Evolutionary conservation across 1,284 basidiomycete species (phyloP).

Genomic region (Vanrija sp.): DNA sequence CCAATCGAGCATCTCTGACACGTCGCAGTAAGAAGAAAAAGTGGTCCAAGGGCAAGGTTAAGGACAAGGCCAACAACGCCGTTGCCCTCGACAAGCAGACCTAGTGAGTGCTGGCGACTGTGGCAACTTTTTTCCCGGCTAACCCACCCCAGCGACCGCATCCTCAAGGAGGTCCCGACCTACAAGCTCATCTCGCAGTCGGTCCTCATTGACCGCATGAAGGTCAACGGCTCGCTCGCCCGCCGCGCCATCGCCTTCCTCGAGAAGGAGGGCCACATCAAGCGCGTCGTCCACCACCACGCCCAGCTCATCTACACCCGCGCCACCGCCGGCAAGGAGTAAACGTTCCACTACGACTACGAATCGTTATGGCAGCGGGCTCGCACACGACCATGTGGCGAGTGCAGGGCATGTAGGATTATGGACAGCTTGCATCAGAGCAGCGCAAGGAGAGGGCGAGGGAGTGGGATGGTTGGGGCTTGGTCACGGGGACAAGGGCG

Average conservation of each 20-base stretch:
- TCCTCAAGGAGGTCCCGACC: slow-evolving; percentile 98
- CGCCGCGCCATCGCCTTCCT: slow-evolving; percentile 89
- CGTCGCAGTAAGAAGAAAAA: slow-evolving; percentile 88
- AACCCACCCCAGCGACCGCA: slow-evolving; percentile 72
- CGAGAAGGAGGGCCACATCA: slow-evolving; percentile 93
- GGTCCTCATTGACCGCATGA: slow-evolving; percentile 89
- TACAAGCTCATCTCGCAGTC: slow-evolving; percentile 99
- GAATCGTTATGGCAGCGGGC: not conserved
- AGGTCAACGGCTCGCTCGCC: slow-evolving; percentile 89
- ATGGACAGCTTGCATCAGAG: slow-evolving; percentile 7
- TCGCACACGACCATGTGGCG: not conserved
- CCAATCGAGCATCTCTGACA: slow-evolving; percentile 8
- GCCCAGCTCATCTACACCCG: slow-evolving; percentile 74
- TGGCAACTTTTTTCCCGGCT: slow-evolving; percentile 1
- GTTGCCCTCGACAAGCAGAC: slow-evolving; percentile 82
- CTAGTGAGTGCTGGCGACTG: slow-evolving; percentile 37
- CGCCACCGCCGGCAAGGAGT: slow-evolving; percentile 46
- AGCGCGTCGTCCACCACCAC: slow-evolving; percentile 93
- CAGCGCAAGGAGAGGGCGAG: not conserved
- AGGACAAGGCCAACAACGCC: slow-evolving; percentile 89
- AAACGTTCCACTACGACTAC: slow-evolving; percentile 10
- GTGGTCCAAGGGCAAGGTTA: slow-evolving; percentile 99
- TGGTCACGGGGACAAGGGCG: not conserved
- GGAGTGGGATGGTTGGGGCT: not conserved
- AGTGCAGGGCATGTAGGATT: slow-evolving; percentile 12